Conservation (phyloP, 805 yeast genomes). For the Saturnispora quitensis region DNA sequence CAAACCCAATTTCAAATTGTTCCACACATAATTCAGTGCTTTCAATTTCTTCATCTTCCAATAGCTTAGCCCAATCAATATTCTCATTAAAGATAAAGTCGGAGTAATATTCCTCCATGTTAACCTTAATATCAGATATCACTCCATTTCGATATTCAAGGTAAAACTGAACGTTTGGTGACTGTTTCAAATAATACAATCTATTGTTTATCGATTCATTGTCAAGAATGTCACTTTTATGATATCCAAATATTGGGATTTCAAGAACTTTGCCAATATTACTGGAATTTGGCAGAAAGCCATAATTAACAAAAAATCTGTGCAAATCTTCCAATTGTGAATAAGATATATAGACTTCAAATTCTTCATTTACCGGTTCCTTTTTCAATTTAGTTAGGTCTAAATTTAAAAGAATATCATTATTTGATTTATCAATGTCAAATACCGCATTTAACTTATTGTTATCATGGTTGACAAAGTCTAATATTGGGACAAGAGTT, state of each 20-base stretch:
- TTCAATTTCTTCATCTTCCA: constrained; percentile 13
- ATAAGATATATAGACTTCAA: constrained; percentile 38
- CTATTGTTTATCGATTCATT: constrained; percentile 10
- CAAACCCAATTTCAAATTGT: constrained; percentile 7
- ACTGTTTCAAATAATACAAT: constrained; percentile 28
- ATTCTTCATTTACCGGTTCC: not conserved
- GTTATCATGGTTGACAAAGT: constrained; percentile 55
- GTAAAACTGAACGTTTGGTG: constrained; percentile 34
- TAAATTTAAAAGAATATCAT: constrained; percentile 35
- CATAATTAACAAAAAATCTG: constrained; percentile 34
- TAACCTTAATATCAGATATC: constrained; percentile 19
- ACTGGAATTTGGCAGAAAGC: constrained; percentile 34
- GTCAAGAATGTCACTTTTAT: constrained; percentile 2
- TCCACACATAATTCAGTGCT: not conserved
- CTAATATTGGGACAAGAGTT: constrained; percentile 56
- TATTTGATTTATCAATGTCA: constrained; percentile 42
- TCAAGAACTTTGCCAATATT: constrained; percentile 23
- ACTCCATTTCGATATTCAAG: constrained; percentile 16
- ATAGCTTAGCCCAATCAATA: constrained; percentile 15
- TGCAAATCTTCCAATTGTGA: constrained; percentile 35
- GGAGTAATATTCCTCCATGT: constrained; percentile 26
- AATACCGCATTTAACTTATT: constrained; percentile 42
- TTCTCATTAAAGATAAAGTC: constrained; percentile 26
- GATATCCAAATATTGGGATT: constrained; percentile 28
- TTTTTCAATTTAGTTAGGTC: constrained; percentile 12